Base-by-base conservation (phyloP, 768 basidiomycete genomes). In the Lactifluus rugatus region DNA sequence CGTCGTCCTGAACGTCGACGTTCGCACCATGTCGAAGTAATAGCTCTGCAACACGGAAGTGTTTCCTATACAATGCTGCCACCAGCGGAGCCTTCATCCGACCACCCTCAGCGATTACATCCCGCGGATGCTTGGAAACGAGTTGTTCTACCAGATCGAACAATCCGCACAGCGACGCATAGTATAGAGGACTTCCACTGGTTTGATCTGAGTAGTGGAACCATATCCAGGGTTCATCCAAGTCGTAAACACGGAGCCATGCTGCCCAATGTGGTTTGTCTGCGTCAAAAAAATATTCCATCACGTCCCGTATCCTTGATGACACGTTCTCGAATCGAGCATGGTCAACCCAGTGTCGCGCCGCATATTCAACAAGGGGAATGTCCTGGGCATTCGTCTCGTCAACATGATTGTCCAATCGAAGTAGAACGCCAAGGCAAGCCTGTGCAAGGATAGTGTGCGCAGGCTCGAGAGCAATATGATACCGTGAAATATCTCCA, bases 391-490 rank as follows among this genome's bases (percentile, higher is more conserved):
- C 2, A 6, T 34, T 14, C 1, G 2, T 0, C 17, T 23, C 11
- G 5, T 34, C n/a, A 5, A 52, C 14, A 2, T 6, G 9, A 42
- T 56, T 44, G 32, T 28, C 57, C 19, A 52, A 46, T 31, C 14
- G 19, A 34, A 58, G 49, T 21, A 58, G 23, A 37, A 51, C 50
- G 1, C 57, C 42, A 10, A 58, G 26, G 10, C 42, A 51, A n/a
- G 57, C 50, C 9, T 48, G 50, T 2, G 57, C 57, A 14, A 58
- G 39, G 21, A 56, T 23, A 3, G 31, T 56, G 41, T 56, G 48
- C 7, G 55, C 55, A 5, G 41, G 31, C 23, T 44, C 31, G 21
- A 36, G 41, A 8, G 17, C 2, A 9, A 56, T 26, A 17, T 56
- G 55, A 34, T 49, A 56, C 0, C 7, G 21, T 2, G 48, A 56